These are phyloP conservation scores for Globisporangium alternatum DNA, from an alignment of 352 stramenopile species.

Conservation along the genomic window DNA sequence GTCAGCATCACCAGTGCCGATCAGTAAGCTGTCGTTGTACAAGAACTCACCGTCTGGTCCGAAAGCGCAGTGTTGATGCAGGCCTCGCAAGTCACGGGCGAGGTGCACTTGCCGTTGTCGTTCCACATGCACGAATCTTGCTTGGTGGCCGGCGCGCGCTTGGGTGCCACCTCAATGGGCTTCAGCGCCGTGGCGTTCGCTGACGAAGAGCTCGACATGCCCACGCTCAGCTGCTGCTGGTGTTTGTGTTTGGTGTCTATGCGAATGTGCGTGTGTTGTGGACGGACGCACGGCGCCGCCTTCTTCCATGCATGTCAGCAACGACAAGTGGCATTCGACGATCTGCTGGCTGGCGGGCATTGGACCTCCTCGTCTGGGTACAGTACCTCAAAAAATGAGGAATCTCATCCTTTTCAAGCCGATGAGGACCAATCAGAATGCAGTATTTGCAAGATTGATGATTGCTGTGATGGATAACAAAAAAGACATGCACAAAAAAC, in stretches of 20 bases:
- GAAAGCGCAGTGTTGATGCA: slow-evolving; percentile 11
- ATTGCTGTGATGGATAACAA: neutral
- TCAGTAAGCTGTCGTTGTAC: no score
- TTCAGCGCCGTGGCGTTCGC: neutral
- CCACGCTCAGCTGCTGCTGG: neutral
- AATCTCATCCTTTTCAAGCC: neutral
- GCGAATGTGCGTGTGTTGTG: no score
- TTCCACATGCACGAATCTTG: slow-evolving; percentile 15
- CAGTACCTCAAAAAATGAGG: neutral
- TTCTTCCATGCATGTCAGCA: neutral
- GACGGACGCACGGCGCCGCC: neutral
- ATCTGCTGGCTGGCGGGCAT: neutral
- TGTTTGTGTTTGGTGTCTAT: neutral
- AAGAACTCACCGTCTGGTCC: neutral
- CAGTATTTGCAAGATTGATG: neutral
- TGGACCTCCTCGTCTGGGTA: neutral
- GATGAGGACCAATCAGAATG: neutral
- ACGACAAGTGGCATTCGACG: neutral
- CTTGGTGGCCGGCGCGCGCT: slow-evolving; percentile 6
- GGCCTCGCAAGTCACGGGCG: slow-evolving; percentile 11
- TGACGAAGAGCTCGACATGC: neutral
- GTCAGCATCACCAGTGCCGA: no score
- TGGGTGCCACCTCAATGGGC: slow-evolving; percentile 4
- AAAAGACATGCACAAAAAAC: neutral
- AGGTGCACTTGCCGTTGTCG: slow-evolving; percentile 11